Conservation (phyloP, 2,329 filamentous ascomycete species). For the Fusarium verticillioides region DNA sequence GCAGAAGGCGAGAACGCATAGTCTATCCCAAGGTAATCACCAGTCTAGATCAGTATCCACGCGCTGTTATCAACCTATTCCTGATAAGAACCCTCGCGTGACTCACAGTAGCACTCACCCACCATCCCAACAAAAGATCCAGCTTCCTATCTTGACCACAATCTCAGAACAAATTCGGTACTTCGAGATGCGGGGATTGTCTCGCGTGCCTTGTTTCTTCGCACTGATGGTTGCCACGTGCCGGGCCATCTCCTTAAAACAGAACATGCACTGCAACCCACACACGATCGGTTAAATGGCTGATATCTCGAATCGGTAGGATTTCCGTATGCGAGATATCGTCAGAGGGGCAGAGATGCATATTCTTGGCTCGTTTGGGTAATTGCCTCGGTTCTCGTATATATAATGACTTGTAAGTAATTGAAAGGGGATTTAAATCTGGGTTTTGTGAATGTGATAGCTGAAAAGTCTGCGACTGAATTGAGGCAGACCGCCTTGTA, state of each 20-base stretch:
- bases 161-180: not conserved
- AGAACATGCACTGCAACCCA: not conserved
- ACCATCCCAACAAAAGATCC: not conserved
- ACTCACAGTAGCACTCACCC: not conserved
- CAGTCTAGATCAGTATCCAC: too few relatives aligned
- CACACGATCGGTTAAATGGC: not conserved
- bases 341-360: not conserved
- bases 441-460: not conserved
- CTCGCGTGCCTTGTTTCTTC: not conserved
- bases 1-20: not conserved
- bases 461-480: not conserved
- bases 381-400: not conserved
- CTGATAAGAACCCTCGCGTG: not conserved
- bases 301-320: not conserved
- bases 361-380: not conserved
- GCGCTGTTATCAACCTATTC: not conserved
- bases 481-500: not conserved
- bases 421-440: not conserved
- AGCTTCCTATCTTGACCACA: not conserved
- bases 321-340: not conserved
- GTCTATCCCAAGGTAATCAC: not conserved
- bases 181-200: not conserved
- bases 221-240: not conserved
- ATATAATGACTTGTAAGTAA: not conserved
- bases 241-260: not conserved